phyloP scores from a whole-genome alignment of 345 rosid genomes.

The Eucalyptus shirleyi region DNA sequence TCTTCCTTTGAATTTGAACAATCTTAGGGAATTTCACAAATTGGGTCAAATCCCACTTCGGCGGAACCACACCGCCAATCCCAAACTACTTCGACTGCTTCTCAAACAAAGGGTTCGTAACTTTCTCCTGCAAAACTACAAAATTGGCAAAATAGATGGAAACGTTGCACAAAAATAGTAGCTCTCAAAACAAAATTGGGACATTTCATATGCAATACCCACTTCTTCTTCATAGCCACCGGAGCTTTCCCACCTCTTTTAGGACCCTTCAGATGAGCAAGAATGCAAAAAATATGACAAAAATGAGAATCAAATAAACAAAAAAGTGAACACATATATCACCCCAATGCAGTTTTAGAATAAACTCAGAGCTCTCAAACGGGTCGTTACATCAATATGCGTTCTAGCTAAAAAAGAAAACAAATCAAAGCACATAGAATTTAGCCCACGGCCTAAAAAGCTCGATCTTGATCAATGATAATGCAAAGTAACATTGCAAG shows the following conservation, averaged over 20 bases:
- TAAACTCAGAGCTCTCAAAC: not conserved
- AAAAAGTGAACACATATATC: not conserved
- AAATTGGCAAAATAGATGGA: not conserved
- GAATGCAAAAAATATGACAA: not conserved
- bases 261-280: slow-evolving; percentile 18
- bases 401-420: not conserved
- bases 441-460: not conserved
- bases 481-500: not conserved
- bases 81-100: slow-evolving; percentile 74
- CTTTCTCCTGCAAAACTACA: slow-evolving; percentile 34
- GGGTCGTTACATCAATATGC: not conserved
- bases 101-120: slow-evolving; percentile 53
- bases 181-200: not conserved
- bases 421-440: not conserved
- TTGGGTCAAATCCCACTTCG: slow-evolving; percentile 54
- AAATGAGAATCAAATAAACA: not conserved
- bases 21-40: slow-evolving; percentile 67
- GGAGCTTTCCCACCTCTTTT: slow-evolving; percentile 32
- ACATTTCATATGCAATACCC: not conserved
- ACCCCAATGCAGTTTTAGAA: not conserved
- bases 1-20: slow-evolving; percentile 64
- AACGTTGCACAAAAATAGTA: not conserved
- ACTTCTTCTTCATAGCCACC: slow-evolving; percentile 30
- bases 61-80: slow-evolving; percentile 67
- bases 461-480: not conserved